Evolutionary conservation across 2,329 filamentous ascomycete genomes (phyloP).

Genomic region (Alternaria triticina): DNA sequence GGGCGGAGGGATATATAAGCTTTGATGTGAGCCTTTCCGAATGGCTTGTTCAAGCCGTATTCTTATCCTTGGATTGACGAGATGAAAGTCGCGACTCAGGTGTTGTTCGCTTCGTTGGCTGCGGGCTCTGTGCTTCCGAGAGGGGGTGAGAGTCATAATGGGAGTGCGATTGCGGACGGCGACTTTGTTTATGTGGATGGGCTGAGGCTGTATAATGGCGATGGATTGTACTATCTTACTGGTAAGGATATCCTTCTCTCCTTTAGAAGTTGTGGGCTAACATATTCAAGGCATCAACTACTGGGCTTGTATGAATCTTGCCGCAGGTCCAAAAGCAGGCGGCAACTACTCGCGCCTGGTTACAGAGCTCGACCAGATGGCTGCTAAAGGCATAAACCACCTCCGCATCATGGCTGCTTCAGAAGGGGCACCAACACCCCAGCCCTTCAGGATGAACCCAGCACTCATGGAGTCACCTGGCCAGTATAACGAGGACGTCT

Average conservation of each 20-base stretch:
- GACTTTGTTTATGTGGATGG: slow-evolving; percentile 48
- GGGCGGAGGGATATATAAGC: slow-evolving; percentile 13
- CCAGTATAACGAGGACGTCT: slow-evolving; percentile 49
- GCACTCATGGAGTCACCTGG: slow-evolving; percentile 46
- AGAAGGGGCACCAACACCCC: slow-evolving; percentile 47
- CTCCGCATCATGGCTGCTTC: slow-evolving; percentile 51
- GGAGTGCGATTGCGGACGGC: slow-evolving; percentile 28
- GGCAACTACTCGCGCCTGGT: slow-evolving; percentile 48
- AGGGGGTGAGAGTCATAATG: not conserved
- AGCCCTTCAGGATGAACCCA: slow-evolving; percentile 51
- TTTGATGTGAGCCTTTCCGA: not conserved
- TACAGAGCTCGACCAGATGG: slow-evolving; percentile 51
- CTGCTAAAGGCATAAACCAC: slow-evolving; percentile 49
- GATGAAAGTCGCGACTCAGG: slow-evolving; percentile 19
- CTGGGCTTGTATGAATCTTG: slow-evolving; percentile 52
- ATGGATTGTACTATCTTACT: slow-evolving; percentile 48
- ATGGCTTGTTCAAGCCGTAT: not conserved
- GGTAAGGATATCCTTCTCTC: slow-evolving; percentile 4
- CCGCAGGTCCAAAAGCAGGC: slow-evolving; percentile 42
- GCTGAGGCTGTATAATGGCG: slow-evolving; percentile 40
- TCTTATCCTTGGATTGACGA: not conserved
- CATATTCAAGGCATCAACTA: slow-evolving; percentile 44
- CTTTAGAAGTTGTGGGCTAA: not conserved
- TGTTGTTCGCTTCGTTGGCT: slow-evolving; percentile 20
- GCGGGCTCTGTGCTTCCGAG: slow-evolving; percentile 11